A percentile compares a stretch with the other conserved stretches of the same genome.
Conservation (phyloP, 1,284 basidiomycete genomes). For the Agroathelia rolfsii region DNA sequence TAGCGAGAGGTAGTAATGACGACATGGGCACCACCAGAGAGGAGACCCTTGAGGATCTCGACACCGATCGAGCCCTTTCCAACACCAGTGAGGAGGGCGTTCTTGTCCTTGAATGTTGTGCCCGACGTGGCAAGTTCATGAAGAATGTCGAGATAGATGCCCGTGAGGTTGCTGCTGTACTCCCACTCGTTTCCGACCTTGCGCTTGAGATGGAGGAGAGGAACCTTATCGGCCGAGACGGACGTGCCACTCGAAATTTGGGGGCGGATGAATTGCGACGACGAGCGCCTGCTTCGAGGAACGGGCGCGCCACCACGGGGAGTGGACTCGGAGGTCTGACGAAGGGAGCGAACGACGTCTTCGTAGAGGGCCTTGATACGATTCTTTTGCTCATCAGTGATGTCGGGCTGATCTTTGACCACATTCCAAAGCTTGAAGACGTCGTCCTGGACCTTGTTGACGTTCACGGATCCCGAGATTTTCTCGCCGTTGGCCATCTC, state of each 20-base stretch:
- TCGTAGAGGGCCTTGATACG: constrained; percentile 96
- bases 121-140: constrained; percentile 98
- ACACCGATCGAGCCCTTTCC: constrained; percentile 97
- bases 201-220: constrained; percentile 92
- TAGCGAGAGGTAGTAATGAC: constrained; percentile 96
- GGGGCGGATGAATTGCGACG: constrained; percentile 90
- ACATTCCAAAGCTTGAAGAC: constrained; percentile 95
- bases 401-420: constrained; percentile 93
- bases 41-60: constrained; percentile 92
- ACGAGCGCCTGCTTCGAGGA: constrained; percentile 75
- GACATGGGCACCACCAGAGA: constrained; percentile 93
- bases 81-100: constrained; percentile 94
- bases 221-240: constrained; percentile 84
- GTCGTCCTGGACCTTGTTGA: constrained; percentile 95
- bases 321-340: constrained; percentile 52
- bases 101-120: constrained; percentile 98
- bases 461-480: constrained; percentile 74
- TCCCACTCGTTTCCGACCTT: constrained; percentile 96
- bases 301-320: too few relatives aligned
- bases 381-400: constrained; percentile 94
- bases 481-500: constrained; percentile 97
- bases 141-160: constrained; percentile 91
- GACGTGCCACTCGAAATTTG: constrained; percentile 69
- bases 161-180: constrained; percentile 93
- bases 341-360: constrained; percentile 81